These are phyloP conservation scores for Emmonsiellopsis sp. DNA, from an alignment of 2,329 filamentous ascomycete species.

Conservation along the genomic window DNA sequence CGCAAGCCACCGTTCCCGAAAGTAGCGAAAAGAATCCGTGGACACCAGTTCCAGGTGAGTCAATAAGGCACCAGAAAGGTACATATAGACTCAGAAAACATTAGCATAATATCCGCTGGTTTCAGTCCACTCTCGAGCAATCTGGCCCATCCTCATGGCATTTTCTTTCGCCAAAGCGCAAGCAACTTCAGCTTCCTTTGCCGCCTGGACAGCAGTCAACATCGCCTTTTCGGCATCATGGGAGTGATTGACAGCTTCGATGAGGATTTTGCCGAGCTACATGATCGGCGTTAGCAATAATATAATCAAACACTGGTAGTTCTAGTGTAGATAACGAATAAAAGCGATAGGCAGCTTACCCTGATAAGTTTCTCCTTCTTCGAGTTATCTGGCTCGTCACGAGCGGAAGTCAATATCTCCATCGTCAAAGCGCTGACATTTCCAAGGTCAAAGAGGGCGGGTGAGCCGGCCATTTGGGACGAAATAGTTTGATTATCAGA, in stretches of 20 bases:
- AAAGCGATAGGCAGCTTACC: constrained; percentile 6
- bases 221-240: constrained; percentile 15
- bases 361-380: constrained; percentile 13
- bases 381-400: constrained; percentile 8
- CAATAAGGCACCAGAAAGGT: too few relatives aligned
- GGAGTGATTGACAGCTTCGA: constrained; percentile 15
- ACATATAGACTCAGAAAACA: not conserved
- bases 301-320: not conserved
- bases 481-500: not conserved
- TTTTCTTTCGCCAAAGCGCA: constrained; percentile 15
- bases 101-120: not conserved
- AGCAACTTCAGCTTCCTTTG: constrained; percentile 13
- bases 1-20: too few relatives aligned
- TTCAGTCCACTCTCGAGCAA: constrained; percentile 7
- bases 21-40: too few relatives aligned
- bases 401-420: constrained; percentile 12
- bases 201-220: constrained; percentile 13
- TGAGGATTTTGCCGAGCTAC: constrained; percentile 13
- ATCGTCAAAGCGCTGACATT: constrained; percentile 11
- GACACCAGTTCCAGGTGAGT: too few relatives aligned
- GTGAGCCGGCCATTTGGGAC: constrained; percentile 4
- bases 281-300: not conserved
- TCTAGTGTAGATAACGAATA: not conserved
- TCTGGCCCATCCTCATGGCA: constrained; percentile 10
- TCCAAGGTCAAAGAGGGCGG: constrained; percentile 9